Conservation (phyloP, 1,284 basidiomycete genomes). For the Apiotrichum laibachii region DNA sequence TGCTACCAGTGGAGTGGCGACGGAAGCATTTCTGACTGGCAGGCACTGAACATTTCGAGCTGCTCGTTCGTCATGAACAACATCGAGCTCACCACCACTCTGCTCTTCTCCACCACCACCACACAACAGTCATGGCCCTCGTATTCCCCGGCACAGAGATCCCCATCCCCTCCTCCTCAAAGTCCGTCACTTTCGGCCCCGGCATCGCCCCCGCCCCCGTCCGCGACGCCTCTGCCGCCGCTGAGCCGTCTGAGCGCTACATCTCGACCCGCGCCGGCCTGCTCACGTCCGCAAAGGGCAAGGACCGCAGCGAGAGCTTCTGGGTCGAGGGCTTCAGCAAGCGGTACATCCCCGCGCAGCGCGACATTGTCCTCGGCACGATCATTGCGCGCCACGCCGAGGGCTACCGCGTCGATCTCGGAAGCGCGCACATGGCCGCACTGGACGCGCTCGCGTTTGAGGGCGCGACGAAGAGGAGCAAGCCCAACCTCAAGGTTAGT, state of each 20-base stretch:
- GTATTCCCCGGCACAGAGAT: constrained; percentile 48
- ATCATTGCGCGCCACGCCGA: constrained; percentile 54
- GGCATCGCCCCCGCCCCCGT: constrained; percentile 36
- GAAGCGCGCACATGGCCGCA: constrained; percentile 51
- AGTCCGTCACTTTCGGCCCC: constrained; percentile 41
- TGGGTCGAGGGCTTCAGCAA: constrained; percentile 49
- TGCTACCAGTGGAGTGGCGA: too few relatives aligned
- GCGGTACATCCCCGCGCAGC: constrained; percentile 53
- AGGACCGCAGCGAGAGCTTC: constrained; percentile 29
- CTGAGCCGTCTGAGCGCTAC: constrained; percentile 20
- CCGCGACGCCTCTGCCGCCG: constrained; percentile 9
- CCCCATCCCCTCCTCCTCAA: constrained; percentile 31
- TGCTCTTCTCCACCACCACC: constrained; percentile 1
- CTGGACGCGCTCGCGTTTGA: constrained; percentile 57
- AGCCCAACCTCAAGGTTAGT: constrained; percentile 56
- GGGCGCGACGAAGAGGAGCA: constrained; percentile 56
- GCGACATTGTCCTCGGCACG: constrained; percentile 55
- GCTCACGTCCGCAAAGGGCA: constrained; percentile 35
- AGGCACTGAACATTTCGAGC: not conserved
- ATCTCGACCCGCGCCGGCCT: constrained; percentile 44
- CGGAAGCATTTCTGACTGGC: too few relatives aligned
- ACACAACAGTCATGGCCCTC: constrained; percentile 24
- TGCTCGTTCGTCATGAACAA: not conserved
- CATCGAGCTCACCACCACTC: constrained; percentile 10
- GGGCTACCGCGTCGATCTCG: constrained; percentile 56